Conservation (phyloP, 2,329 filamentous ascomycete genomes). For the Phyllosticta citribraziliensis region DNA sequence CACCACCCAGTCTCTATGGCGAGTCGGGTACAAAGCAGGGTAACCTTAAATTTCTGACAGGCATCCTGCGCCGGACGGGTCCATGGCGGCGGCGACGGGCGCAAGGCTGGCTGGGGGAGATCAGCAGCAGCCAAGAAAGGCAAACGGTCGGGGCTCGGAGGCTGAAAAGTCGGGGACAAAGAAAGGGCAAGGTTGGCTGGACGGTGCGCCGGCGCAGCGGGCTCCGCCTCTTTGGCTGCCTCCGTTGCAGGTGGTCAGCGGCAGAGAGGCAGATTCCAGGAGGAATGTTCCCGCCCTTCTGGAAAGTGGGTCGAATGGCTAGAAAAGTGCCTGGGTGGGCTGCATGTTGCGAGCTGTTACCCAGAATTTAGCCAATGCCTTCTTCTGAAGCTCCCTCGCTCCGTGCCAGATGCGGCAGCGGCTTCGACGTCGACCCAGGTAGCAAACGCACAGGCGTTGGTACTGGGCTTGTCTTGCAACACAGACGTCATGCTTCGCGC, state of each 20-base stretch:
- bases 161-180: no score
- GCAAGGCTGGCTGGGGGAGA: no score
- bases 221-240: neutral
- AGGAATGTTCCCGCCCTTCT: neutral
- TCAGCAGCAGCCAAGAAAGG: no score
- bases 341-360: neutral
- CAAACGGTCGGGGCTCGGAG: neutral
- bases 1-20: no score
- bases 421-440: neutral
- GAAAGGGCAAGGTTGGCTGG: neutral
- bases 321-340: neutral
- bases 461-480: no score
- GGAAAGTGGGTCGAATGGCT: neutral
- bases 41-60: no score
- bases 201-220: neutral
- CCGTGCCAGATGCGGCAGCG: neutral
- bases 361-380: neutral
- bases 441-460: neutral
- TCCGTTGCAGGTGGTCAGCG: no score
- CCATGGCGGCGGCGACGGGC: no score
- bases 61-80: no score
- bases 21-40: no score
- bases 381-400: neutral
- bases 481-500: no score
- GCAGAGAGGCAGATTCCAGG: neutral